Evolutionary conservation across 257 asterid genomes (phyloP), one percentile per base, ranked within the genome.

Genomic region (Pogostemon cablin): DNA sequence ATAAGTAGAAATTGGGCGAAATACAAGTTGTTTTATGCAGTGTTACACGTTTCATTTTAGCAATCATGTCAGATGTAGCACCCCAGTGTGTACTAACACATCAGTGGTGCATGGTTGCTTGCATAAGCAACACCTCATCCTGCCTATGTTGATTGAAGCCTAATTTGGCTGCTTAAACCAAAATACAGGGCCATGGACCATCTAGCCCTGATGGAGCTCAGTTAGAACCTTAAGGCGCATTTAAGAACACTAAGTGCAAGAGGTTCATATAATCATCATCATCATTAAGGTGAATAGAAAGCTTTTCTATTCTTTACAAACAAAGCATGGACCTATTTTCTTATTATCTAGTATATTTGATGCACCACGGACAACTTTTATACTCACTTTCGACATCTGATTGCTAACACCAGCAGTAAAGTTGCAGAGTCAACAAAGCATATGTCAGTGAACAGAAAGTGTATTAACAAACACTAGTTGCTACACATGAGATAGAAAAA

Each of bases 261-360:
- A n/a, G 60, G 62, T 67, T 49, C 46, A 52, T 46, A 15, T 32
- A 66, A 62, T 12, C 40, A 43, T 62, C 32, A 17, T 54, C 73
- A 69, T 41, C 61, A 12, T 20, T 42, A 11, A 61, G 44, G 64
- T 41, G 56, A 7, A 62, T 6, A 4, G 52, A 49, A 66, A 17
- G 6, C 0, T 4, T 20, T 7, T 3, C 37, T 35, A 52, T 25
- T 41, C 7, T 47, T 66, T 44, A 49, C 7, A 7, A 57, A 0
- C 41, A 57, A 7, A 57, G 2, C 41, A 57, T 57, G 62, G 7
- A 37, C 39, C 61, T 61, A 72, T 38, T 68, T 75, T 3, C 35
- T 39, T 17, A 55, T 17, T 6, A 56, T 37, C 20, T 48, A 25
- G 15, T 17, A 47, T 42, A 4, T 32, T 57, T 20, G 42, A 78